A percentile compares a stretch with the other conserved stretches of the same genome.
phyloP scores from a whole-genome alignment of 768 basidiomycete species.

The Tricholomella constricta region DNA sequence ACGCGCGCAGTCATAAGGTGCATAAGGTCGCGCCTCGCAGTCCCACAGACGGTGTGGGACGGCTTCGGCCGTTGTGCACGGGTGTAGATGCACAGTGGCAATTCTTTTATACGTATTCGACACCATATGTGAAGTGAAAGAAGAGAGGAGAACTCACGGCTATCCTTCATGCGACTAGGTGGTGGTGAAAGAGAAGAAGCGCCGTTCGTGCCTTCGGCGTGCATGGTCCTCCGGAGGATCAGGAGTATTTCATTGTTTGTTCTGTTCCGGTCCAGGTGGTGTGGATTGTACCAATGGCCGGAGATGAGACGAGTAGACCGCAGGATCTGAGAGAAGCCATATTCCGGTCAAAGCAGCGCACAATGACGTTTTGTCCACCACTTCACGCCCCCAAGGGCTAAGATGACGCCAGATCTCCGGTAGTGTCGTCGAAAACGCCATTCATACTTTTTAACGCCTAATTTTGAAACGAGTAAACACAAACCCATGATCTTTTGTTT shows the following conservation, averaged over 20 bases:
- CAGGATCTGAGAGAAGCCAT: not conserved
- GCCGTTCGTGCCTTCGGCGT: not conserved
- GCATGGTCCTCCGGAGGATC: not conserved
- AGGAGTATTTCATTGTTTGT: no score
- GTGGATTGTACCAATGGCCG: not conserved
- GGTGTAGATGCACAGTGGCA: not conserved
- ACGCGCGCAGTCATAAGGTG: not conserved
- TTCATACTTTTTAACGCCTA: not conserved
- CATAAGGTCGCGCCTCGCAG: not conserved
- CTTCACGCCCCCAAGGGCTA: not conserved
- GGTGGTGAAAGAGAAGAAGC: not conserved
- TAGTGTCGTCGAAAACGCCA: not conserved
- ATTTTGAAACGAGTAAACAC: not conserved
- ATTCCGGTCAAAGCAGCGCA: not conserved
- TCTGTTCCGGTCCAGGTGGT: not conserved
- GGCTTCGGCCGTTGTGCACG: constrained; percentile 16
- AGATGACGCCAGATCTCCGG: not conserved
- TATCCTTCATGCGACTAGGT: not conserved
- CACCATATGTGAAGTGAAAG: not conserved
- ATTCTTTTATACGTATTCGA: constrained; percentile 3
- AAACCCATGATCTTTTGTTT: not conserved
- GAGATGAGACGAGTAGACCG: not conserved
- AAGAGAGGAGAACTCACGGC: not conserved
- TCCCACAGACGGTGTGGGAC: not conserved
- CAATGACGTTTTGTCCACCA: not conserved